phyloP scores from a whole-genome alignment of 306 rosid genomes.

The Cicer bijugum region DNA sequence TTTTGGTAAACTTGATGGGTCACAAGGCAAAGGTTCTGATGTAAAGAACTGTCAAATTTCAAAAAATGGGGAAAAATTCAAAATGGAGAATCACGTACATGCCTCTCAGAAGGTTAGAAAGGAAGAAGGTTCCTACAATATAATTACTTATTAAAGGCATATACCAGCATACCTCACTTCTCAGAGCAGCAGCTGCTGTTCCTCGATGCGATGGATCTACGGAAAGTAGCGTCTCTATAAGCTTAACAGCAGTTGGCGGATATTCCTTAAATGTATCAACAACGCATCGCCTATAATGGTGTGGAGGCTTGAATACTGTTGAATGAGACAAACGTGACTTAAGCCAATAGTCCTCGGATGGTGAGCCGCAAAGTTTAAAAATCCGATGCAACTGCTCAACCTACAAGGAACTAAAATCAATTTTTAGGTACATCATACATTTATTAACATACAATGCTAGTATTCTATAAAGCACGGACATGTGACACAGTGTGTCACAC shows the following conservation, averaged over 20 bases:
- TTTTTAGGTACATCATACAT: constrained; percentile 41
- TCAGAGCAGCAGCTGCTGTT: constrained; percentile 82
- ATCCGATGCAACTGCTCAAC: constrained; percentile 98
- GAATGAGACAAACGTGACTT: constrained; percentile 67
- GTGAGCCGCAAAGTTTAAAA: constrained; percentile 97
- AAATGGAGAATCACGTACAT: constrained; percentile 19
- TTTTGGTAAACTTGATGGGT: constrained; percentile 87
- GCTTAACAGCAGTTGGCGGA: constrained; percentile 71
- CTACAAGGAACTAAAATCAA: constrained; percentile 55
- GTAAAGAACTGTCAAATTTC: constrained; percentile 69
- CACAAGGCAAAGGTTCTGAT: constrained; percentile 81
- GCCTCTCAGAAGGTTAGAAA: constrained; percentile 35
- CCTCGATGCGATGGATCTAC: constrained; percentile 81
- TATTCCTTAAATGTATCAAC: constrained; percentile 77
- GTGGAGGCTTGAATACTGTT: constrained; percentile 77
- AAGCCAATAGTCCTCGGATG: constrained; percentile 89
- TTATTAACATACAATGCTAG: not conserved
- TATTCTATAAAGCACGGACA: not conserved
- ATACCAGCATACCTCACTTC: constrained; percentile 71
- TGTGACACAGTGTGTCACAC: too few species aligned
- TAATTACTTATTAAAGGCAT: constrained; percentile 17
- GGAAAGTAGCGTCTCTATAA: constrained; percentile 79
- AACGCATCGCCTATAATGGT: constrained; percentile 77
- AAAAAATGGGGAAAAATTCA: constrained; percentile 29
- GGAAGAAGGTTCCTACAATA: constrained; percentile 24